Conservation (phyloP, 129 eudicot genomes). For the Arctium minus region DNA sequence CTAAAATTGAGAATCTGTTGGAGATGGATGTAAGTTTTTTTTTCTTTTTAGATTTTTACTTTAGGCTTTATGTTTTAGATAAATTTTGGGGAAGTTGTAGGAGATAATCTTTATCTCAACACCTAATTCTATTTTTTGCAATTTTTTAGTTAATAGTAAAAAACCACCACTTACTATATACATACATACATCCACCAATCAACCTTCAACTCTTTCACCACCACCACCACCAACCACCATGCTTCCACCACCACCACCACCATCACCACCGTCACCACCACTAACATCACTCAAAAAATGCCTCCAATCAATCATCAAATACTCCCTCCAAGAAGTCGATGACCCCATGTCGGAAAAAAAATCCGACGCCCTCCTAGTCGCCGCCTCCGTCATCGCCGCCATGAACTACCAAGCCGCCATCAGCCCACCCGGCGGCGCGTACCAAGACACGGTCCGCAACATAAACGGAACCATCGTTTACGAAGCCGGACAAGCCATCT, state of each 20-base stretch:
- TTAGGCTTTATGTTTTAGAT: no score
- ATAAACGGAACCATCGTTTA: background rate
- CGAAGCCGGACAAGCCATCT: constrained; percentile 27
- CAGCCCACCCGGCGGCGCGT: constrained; percentile 20
- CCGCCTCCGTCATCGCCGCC: constrained; percentile 6
- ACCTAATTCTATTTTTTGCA: no score
- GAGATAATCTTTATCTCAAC: no score
- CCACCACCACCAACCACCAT: background rate
- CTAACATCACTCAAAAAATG: background rate
- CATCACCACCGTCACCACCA: background rate
- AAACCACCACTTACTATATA: background rate
- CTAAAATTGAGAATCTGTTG: no score
- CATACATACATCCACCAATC: background rate
- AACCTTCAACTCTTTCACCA: background rate
- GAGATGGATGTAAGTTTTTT: no score
- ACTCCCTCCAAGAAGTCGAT: constrained; percentile 7
- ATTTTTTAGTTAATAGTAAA: background rate
- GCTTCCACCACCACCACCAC: constrained; percentile 17
- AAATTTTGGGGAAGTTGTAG: no score
- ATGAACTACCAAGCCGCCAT: constrained; percentile 18
- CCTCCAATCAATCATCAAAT: background rate
- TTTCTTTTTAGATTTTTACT: no score
- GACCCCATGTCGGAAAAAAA: constrained; percentile 17
- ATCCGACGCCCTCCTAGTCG: constrained; percentile 18
- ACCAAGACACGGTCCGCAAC: background rate